Conservation (phyloP, 768 basidiomycete species). For the Tricholoma bakamatsutake region DNA sequence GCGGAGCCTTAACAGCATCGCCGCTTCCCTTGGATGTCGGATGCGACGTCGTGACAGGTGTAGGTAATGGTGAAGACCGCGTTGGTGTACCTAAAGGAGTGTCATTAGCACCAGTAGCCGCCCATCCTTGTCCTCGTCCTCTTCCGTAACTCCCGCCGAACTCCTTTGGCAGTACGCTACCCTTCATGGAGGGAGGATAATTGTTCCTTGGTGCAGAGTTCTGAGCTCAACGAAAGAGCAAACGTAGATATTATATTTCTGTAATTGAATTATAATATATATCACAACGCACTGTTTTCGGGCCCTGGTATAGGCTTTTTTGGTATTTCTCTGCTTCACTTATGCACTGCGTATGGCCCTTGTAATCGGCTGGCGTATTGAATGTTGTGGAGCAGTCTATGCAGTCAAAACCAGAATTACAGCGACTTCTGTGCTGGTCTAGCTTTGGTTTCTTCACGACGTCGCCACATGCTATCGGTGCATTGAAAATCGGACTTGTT, state of each 20-base stretch:
- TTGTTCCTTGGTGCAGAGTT: conserved; percentile 17
- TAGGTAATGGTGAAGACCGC: conserved; percentile 27
- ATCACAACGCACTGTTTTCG: conserved; percentile 41
- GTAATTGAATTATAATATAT: neutral
- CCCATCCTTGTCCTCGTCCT: conserved; percentile 26
- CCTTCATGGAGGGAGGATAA: conserved; percentile 15
- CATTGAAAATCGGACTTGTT: conserved; percentile 1
- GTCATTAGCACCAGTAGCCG: conserved; percentile 60
- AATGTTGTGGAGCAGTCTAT: conserved; percentile 90
- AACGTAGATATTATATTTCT: neutral
- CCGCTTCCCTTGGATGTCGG: conserved; percentile 3
- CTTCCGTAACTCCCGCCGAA: conserved; percentile 18
- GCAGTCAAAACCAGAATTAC: conserved; percentile 68
- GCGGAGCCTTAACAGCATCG: conserved; percentile 6
- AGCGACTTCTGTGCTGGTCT: conserved; percentile 65
- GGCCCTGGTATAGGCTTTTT: conserved; percentile 78
- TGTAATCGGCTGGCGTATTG: conserved; percentile 68
- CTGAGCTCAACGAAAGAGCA: conserved; percentile 1
- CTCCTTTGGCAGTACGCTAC: conserved; percentile 5
- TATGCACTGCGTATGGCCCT: conserved; percentile 78
- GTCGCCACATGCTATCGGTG: conserved; percentile 61
- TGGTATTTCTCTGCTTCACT: conserved; percentile 93
- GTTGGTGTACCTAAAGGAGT: conserved; percentile 65
- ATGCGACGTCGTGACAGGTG: conserved; percentile 12
- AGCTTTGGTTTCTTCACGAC: conserved; percentile 93